Conservation (phyloP, 345 rosid genomes). For the Sapria himalayana region DNA sequence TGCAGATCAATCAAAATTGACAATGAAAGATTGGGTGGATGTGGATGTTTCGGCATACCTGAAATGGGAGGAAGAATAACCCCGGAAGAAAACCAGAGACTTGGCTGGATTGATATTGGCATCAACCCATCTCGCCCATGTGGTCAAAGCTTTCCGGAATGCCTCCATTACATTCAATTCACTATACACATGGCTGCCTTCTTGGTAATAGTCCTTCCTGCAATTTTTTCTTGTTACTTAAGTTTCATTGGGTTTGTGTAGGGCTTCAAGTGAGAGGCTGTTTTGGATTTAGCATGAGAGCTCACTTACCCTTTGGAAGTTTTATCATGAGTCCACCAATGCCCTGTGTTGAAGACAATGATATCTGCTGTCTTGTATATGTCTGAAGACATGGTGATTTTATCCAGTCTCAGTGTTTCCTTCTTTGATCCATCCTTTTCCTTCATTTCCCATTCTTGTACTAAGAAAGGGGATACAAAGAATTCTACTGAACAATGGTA, state of each 20-base stretch:
- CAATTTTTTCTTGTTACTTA: conserved; percentile 5
- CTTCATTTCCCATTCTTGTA: conserved; percentile 61
- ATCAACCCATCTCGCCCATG: conserved; percentile 92
- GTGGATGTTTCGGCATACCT: conserved; percentile 33
- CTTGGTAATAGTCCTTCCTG: conserved; percentile 92
- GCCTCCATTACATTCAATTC: conserved; percentile 82
- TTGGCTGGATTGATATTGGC: conserved; percentile 40
- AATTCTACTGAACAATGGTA: conserved; percentile 55
- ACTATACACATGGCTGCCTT: conserved; percentile 54
- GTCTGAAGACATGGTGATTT: conserved; percentile 49
- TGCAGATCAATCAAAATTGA: too few relatives aligned
- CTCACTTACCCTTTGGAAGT: conserved; percentile 58
- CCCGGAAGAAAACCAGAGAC: conserved; percentile 67
- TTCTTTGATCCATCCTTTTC: conserved; percentile 39
- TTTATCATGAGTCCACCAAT: conserved; percentile 99
- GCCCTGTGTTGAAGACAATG: conserved; percentile 81
- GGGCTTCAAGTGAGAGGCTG: neutral
- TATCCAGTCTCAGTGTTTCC: conserved; percentile 84
- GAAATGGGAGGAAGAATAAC: conserved; percentile 89
- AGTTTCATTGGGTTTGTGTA: neutral
- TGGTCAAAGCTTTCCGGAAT: conserved; percentile 63
- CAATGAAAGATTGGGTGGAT: too few relatives aligned
- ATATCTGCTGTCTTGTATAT: conserved; percentile 57
- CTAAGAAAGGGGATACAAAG: conserved; percentile 83
- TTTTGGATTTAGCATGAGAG: neutral